Evolutionary conservation across 805 yeast species (phyloP).

Genomic region (Hanseniaspora mollemarum): DNA sequence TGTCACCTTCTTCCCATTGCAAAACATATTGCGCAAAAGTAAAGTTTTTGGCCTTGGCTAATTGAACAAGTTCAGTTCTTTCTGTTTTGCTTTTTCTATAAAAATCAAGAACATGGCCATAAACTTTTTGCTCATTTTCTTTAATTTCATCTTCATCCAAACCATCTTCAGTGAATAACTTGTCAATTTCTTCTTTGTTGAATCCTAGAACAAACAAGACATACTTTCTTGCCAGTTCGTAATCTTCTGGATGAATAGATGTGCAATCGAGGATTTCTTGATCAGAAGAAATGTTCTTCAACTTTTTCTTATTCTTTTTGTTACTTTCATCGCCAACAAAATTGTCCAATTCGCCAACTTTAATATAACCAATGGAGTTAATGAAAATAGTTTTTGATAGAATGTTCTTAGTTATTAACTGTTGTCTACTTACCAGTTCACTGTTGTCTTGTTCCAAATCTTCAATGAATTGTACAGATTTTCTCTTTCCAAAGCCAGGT

Average conservation of each 20-base stretch:
- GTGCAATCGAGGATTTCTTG: conserved; percentile 85
- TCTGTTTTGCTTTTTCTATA: conserved; percentile 9
- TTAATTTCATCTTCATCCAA: conserved; percentile 13
- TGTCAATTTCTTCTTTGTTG: conserved; percentile 11
- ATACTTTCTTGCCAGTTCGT: conserved; percentile 89
- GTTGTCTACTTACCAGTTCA: conserved; percentile 64
- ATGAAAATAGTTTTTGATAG: conserved; percentile 72
- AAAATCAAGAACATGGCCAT: conserved; percentile 4
- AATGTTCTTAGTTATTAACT: conserved; percentile 68
- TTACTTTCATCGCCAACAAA: conserved; percentile 31
- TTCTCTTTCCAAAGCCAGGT: conserved; percentile 91
- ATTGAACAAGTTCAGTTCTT: conserved; percentile 14
- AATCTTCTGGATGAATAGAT: conserved; percentile 95
- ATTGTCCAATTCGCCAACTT: conserved; percentile 44
- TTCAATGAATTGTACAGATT: conserved; percentile 75
- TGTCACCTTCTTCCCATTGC: conserved; percentile 11
- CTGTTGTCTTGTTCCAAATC: conserved; percentile 50
- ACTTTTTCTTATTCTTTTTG: conserved; percentile 26
- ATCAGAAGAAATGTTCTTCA: conserved; percentile 33
- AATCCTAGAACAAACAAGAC: conserved; percentile 27
- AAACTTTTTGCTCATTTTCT: conserved; percentile 14
- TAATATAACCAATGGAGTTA: conserved; percentile 83
- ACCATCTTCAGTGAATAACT: conserved; percentile 2
- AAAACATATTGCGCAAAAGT: conserved; percentile 15
- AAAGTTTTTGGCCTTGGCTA: conserved; percentile 13